These are phyloP conservation scores for Aspergillus hancockii DNA, from an alignment of 495 filamentous ascomycete genomes.

Conservation along the genomic window DNA sequence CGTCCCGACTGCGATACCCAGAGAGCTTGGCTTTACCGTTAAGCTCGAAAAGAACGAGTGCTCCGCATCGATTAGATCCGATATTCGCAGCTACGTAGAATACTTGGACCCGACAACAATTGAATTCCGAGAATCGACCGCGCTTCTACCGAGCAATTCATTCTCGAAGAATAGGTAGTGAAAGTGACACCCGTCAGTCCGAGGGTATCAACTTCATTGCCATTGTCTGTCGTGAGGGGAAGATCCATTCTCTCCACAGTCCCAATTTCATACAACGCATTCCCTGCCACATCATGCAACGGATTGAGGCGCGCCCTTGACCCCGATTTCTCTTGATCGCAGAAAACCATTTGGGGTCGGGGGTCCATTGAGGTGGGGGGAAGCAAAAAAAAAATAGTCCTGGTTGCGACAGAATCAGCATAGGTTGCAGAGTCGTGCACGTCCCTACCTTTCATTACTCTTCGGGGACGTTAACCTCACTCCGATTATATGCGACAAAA, in stretches of 20 bases:
- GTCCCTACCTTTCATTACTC: not conserved
- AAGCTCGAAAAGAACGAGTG: not conserved
- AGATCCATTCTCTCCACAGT: slow-evolving; percentile 13
- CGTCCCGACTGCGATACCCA: not conserved
- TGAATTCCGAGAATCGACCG: not conserved
- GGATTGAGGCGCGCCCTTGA: not conserved
- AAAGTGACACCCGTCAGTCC: not conserved
- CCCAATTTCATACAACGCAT: slow-evolving; percentile 3
- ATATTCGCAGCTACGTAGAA: not conserved
- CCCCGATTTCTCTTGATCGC: slow-evolving; percentile 10
- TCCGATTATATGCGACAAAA: not conserved
- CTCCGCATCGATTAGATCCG: not conserved
- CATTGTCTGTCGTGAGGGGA: slow-evolving; percentile 18
- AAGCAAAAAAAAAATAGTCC: not conserved
- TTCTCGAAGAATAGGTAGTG: not conserved
- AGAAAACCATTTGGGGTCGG: not conserved
- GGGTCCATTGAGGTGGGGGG: not conserved
- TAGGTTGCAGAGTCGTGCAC: not conserved
- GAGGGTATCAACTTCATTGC: not conserved
- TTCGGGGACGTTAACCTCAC: not conserved
- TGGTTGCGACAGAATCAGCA: no score
- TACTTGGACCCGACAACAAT: not conserved
- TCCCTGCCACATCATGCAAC: slow-evolving; percentile 15
- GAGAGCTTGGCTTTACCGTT: not conserved
- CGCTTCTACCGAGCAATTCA: not conserved